Percentiles rank a stretch among this genome's conserved stretches.
These are phyloP conservation scores for Candida suzukii DNA, from an alignment of 805 yeast genomes.

Conservation along the genomic window DNA sequence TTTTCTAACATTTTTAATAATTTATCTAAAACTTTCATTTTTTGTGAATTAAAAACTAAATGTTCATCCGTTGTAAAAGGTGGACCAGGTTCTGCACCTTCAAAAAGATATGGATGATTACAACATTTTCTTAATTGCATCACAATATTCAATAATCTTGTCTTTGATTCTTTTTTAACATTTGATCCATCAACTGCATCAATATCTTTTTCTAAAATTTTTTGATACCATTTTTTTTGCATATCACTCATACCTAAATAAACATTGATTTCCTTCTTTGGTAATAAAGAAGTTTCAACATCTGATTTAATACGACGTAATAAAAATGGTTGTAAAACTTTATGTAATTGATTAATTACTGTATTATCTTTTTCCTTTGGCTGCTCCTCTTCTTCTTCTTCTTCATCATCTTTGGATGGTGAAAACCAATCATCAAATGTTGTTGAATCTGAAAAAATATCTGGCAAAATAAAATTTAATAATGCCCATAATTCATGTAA, in stretches of 20 bases:
- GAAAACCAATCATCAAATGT: constrained; percentile 74
- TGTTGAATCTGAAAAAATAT: constrained; percentile 66
- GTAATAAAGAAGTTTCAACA: constrained; percentile 72
- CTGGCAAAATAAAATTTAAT: constrained; percentile 69
- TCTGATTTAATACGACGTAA: constrained; percentile 72
- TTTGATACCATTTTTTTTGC: constrained; percentile 75
- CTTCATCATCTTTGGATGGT: constrained; percentile 26
- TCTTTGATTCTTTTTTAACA: constrained; percentile 69
- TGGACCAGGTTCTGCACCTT: constrained; percentile 88
- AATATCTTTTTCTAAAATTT: constrained; percentile 68
- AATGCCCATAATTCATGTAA: constrained; percentile 79
- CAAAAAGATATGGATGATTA: constrained; percentile 78
- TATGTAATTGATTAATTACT: constrained; percentile 63
- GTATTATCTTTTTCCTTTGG: constrained; percentile 25
- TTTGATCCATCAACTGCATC: constrained; percentile 83
- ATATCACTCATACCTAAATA: constrained; percentile 72
- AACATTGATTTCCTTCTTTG: constrained; percentile 67
- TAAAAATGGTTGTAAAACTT: constrained; percentile 68
- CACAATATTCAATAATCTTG: constrained; percentile 69
- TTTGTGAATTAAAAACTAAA: constrained; percentile 64
- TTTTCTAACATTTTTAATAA: constrained; percentile 51
- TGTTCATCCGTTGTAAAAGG: constrained; percentile 85
- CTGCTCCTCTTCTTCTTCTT: constrained; percentile 30
- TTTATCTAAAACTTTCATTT: constrained; percentile 65
- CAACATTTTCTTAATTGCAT: constrained; percentile 84